These are phyloP conservation scores for Globisporangium ultimum DNA, from an alignment of 352 stramenopile species.

Conservation along the genomic window DNA sequence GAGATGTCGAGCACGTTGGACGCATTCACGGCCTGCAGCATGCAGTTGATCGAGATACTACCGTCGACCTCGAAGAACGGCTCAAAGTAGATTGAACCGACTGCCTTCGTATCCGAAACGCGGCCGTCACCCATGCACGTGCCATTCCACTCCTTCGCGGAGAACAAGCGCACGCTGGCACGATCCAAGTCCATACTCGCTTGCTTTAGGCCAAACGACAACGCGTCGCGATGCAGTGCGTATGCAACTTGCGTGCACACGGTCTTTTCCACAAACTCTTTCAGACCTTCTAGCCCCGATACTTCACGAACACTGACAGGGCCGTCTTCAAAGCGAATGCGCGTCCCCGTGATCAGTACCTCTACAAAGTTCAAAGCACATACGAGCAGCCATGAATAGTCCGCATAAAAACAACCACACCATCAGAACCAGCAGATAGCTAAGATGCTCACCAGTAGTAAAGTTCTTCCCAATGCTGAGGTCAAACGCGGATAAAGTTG, in stretches of 20 bases:
- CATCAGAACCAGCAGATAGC: not conserved
- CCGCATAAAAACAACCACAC: not conserved
- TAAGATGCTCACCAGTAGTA: conserved; percentile 38
- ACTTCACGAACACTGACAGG: conserved; percentile 56
- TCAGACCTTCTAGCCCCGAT: conserved; percentile 51
- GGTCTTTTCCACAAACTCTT: conserved; percentile 67
- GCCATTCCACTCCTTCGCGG: conserved; percentile 76
- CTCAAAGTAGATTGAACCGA: conserved; percentile 73
- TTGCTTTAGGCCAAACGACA: conserved; percentile 77
- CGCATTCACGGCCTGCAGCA: conserved; percentile 63
- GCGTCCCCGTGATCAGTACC: conserved; percentile 72
- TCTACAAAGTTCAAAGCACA: conserved; percentile 29
- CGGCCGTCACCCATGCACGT: conserved; percentile 83
- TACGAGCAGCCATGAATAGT: not conserved
- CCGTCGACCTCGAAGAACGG: conserved; percentile 55
- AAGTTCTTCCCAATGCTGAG: conserved; percentile 84
- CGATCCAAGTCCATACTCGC: conserved; percentile 73
- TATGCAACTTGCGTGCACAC: conserved; percentile 75
- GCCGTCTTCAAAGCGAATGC: conserved; percentile 68
- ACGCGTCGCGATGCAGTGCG: conserved; percentile 61
- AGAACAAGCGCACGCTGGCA: conserved; percentile 68
- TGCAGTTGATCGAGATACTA: conserved; percentile 65
- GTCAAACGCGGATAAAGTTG: conserved; percentile 77
- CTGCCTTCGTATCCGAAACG: conserved; percentile 66
- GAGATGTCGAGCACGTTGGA: conserved; percentile 29